Base-by-base conservation (phyloP, 2,329 filamentous ascomycete species). In the Aspergillus fumigatiaffinis region DNA sequence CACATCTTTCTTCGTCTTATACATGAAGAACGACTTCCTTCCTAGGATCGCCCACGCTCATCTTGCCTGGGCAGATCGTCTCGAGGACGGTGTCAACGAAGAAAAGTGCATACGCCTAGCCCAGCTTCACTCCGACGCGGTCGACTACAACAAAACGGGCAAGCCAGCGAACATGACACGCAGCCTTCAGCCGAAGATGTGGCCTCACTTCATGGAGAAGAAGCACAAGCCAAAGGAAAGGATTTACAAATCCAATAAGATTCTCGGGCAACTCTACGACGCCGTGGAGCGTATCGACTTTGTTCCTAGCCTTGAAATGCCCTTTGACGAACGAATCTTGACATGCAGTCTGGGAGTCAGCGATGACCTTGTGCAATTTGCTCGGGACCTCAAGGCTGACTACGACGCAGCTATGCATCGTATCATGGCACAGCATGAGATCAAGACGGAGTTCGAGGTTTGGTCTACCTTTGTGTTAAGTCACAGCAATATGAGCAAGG, bases 81-180 rank as follows among this genome's bases (percentile, higher is more conserved):
- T 82, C 3, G 66, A 74, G 0, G 69, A 80, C 1, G 90, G 92
- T 0, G 86, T 93, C 0, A 87, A 86, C 63, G 81, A 87, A 61
- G 64, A 77, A 0, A 86, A 82, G 57, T 97, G 92, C 83, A 75
- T 94, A 0, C 77, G 86, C 52, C 80, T 97, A 4, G 92, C 93
- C 2, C 78, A 82, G 8, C 77, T 97, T 2, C 94, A 99, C 71
- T 97, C 94, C 0, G 86, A 87, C 64, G 93, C 94, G 0, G 94
- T 99, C 0, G 94, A 99, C 71, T 99, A 94, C 69, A 87, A 90
- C 48, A 99, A 99, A 76, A 93, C 91, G 1, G 94, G 94, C 0
- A 82, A 88, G 9, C 84, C 89, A 0, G 93, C 92, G 0, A 76
- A 81, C 21, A 88, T 96, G 79, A 78, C 79, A 6, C 75, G 77